Percentiles rank a stretch among this genome's conserved stretches.
These are phyloP conservation scores for Xerocomellus amylosporus DNA, from an alignment of 768 basidiomycete species.

Conservation along the genomic window DNA sequence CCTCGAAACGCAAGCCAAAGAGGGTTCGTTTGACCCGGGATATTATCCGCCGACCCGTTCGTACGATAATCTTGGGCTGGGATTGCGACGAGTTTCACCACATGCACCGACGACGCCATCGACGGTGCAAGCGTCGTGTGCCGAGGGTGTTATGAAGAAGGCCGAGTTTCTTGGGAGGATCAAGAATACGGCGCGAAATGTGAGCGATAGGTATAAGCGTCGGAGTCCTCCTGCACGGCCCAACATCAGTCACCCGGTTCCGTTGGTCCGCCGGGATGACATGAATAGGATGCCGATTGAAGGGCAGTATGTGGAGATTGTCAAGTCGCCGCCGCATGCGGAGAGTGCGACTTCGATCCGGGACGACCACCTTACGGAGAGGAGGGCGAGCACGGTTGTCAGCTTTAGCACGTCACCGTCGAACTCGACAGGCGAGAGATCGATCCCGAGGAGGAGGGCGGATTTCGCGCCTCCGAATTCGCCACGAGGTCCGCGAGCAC, in stretches of 20 bases:
- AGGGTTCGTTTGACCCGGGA: conserved; percentile 13
- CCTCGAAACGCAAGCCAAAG: conserved; percentile 26
- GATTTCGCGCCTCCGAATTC: conserved; percentile 65
- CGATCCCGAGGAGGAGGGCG: conserved; percentile 62
- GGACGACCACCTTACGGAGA: conserved; percentile 31
- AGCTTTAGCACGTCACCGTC: conserved; percentile 57
- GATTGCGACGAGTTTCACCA: conserved; percentile 49
- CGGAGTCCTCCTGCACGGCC: conserved; percentile 42
- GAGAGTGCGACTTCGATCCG: conserved; percentile 40
- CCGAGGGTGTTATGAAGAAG: conserved; percentile 65
- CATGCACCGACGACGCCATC: conserved; percentile 42
- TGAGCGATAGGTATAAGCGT: conserved; percentile 57
- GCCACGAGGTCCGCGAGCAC: conserved; percentile 36
- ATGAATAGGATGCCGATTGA: conserved; percentile 27
- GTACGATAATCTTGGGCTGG: conserved; percentile 38
- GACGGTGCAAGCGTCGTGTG: conserved; percentile 30
- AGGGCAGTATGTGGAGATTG: conserved; percentile 35
- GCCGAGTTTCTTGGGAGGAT: conserved; percentile 65
- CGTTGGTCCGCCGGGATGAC: conserved; percentile 28
- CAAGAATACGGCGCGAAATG: conserved; percentile 60
- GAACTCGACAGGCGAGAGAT: conserved; percentile 59
- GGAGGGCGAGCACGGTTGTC: conserved; percentile 41
- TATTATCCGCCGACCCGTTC: conserved; percentile 17
- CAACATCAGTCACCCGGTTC: conserved; percentile 59
- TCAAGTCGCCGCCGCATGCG: conserved; percentile 14